A percentile compares a stretch with the other conserved stretches of the same genome.
phyloP scores from a whole-genome alignment of 2,329 filamentous ascomycete species.

The Sphaerulina vaccinii region DNA sequence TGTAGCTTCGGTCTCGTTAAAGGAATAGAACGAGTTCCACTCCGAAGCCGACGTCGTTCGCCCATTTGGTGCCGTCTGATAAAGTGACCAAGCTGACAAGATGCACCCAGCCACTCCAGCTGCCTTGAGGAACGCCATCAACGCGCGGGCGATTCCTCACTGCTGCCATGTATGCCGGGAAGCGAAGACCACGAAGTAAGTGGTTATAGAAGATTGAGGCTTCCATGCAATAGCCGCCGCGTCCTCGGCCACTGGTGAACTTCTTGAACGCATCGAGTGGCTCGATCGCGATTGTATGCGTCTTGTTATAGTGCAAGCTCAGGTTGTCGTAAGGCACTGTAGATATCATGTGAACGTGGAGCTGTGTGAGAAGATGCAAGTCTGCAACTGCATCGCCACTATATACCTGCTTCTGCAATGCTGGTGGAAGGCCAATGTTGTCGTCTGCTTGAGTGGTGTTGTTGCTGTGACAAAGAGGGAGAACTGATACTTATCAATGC shows the following conservation, averaged over 20 bases:
- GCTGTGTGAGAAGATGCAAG: conserved; percentile 18
- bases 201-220: conserved; percentile 53
- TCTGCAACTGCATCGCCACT: conserved; percentile 11
- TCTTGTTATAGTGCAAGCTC: conserved; percentile 52
- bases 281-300: conserved; percentile 50
- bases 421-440: conserved; percentile 16
- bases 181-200: conserved; percentile 53
- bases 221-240: conserved; percentile 63
- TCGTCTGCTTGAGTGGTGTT: too few species aligned
- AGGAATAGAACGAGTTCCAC: conserved; percentile 65
- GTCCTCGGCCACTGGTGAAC: conserved; percentile 41
- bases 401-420: conserved; percentile 11
- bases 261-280: conserved; percentile 53
- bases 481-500: too few species aligned
- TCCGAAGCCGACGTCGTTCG: conserved; percentile 65
- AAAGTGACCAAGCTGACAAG: conserved; percentile 48
- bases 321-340: conserved; percentile 58
- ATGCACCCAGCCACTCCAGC: conserved; percentile 34
- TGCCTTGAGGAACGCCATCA: conserved; percentile 26
- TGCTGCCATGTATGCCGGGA: conserved; percentile 41
- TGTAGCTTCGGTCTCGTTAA: conserved; percentile 63
- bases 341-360: conserved; percentile 36
- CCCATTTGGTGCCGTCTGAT: conserved; percentile 49
- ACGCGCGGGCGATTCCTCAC: conserved; percentile 32
- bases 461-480: too few species aligned